phyloP scores from a whole-genome alignment of 192 early-diverging fungal species.

The Umbelopsis isabellina region DNA sequence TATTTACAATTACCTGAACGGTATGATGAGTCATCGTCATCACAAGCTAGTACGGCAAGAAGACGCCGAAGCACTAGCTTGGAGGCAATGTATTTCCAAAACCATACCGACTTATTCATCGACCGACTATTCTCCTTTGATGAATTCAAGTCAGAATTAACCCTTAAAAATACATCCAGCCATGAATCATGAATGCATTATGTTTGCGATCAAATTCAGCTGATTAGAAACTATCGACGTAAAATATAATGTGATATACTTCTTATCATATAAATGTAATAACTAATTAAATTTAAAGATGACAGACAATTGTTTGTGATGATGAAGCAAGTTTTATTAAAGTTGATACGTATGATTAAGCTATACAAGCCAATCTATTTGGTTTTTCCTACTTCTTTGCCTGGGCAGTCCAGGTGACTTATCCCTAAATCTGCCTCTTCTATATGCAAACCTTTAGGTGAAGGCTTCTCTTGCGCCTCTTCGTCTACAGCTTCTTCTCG shows the following conservation, averaged over 20 bases:
- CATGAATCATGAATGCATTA: background rate
- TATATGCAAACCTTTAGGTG: background rate
- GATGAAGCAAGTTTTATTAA: too few species aligned
- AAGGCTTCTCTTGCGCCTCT: background rate
- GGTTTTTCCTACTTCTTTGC: too few species aligned
- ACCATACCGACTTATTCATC: background rate
- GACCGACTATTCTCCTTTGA: background rate
- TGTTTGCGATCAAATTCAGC: too few species aligned
- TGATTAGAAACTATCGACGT: too few species aligned
- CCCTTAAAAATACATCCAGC: background rate
- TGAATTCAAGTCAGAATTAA: background rate
- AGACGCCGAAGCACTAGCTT: conserved; percentile 12
- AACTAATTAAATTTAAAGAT: too few species aligned
- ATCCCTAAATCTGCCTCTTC: too few species aligned
- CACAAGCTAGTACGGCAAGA: background rate
- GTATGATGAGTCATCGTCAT: background rate
- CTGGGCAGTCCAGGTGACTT: too few species aligned
- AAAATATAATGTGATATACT: too few species aligned
- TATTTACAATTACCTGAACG: conserved; percentile 3
- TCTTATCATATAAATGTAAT: too few species aligned
- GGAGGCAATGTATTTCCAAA: background rate
- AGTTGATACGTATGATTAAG: too few species aligned
- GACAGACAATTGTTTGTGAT: too few species aligned
- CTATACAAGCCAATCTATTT: too few species aligned
- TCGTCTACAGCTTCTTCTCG: background rate